phyloP scores from a whole-genome alignment of 169 alveolate genomes.

The Plasmodium relictum region DNA sequence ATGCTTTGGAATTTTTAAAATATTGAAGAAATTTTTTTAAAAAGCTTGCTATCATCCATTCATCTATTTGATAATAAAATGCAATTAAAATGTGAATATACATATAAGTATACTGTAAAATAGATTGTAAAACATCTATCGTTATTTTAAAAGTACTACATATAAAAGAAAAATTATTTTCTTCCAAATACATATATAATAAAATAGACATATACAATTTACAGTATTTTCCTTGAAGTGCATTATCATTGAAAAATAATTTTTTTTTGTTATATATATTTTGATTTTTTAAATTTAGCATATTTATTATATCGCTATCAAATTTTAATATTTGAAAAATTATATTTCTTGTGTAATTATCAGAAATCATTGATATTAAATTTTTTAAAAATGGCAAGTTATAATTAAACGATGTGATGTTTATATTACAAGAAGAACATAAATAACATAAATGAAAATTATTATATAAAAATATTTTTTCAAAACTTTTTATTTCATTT shows the following conservation, averaged over 20 bases:
- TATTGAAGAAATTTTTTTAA: conserved; percentile 30
- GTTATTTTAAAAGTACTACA: conserved; percentile 52
- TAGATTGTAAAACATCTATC: conserved; percentile 31
- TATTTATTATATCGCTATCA: conserved; percentile 66
- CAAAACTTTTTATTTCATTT: conserved; percentile 36
- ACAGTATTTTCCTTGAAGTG: conserved; percentile 29
- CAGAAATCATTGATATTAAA: conserved; percentile 18
- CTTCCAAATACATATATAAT: conserved; percentile 30
- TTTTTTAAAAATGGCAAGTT: conserved; percentile 41
- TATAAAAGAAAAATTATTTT: background rate
- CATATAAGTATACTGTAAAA: conserved; percentile 50
- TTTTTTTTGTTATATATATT: conserved; percentile 16
- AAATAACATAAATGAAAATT: conserved; percentile 67
- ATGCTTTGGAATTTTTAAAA: conserved; percentile 2
- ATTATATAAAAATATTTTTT: conserved; percentile 20
- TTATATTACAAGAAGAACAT: conserved; percentile 41
- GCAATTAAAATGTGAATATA: conserved; percentile 42
- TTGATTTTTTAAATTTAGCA: conserved; percentile 36
- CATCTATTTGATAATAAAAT: conserved; percentile 30
- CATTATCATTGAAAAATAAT: conserved; percentile 6
- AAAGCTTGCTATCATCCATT: conserved; percentile 49
- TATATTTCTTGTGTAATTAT: conserved; percentile 36
- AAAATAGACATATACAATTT: conserved; percentile 51
- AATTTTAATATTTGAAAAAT: conserved; percentile 51
- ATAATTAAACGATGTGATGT: conserved; percentile 29